Conservation (phyloP, 2,329 filamentous ascomycete genomes). For the Hypoxylon sp. region DNA sequence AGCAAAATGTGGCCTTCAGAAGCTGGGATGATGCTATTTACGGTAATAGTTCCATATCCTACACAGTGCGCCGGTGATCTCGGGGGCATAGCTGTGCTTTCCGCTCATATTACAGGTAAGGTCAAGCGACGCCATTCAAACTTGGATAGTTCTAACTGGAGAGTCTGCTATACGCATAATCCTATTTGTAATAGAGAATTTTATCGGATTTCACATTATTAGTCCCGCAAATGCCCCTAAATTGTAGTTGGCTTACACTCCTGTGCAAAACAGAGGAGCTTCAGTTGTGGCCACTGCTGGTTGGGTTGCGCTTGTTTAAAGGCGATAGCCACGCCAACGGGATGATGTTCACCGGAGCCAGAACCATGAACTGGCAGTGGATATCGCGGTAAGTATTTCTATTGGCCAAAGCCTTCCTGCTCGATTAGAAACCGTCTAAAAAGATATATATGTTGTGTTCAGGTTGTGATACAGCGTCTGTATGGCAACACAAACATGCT, state of each 20-base stretch:
- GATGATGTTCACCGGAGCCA: conserved; percentile 17
- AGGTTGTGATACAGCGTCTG: conserved; percentile 4
- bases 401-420: conserved; percentile 23
- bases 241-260: conserved; percentile 19
- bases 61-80: conserved; percentile 3
- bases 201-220: not conserved
- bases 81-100: not conserved
- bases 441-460: not conserved
- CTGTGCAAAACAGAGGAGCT: conserved; percentile 21
- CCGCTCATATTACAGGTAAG: not conserved
- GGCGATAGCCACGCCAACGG: conserved; percentile 16
- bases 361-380: conserved; percentile 26
- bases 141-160: not conserved
- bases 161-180: not conserved
- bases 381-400: conserved; percentile 38
- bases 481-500: not conserved
- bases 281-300: conserved; percentile 34
- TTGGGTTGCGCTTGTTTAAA: conserved; percentile 24
- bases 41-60: conserved; percentile 4
- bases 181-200: not conserved
- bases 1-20: conserved; percentile 8
- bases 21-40: conserved; percentile 12
- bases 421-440: not conserved
- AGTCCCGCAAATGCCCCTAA: not conserved
- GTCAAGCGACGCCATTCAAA: not conserved